phyloP scores from a whole-genome alignment of 352 stramenopile species.

The Blastocystis sp. region DNA sequence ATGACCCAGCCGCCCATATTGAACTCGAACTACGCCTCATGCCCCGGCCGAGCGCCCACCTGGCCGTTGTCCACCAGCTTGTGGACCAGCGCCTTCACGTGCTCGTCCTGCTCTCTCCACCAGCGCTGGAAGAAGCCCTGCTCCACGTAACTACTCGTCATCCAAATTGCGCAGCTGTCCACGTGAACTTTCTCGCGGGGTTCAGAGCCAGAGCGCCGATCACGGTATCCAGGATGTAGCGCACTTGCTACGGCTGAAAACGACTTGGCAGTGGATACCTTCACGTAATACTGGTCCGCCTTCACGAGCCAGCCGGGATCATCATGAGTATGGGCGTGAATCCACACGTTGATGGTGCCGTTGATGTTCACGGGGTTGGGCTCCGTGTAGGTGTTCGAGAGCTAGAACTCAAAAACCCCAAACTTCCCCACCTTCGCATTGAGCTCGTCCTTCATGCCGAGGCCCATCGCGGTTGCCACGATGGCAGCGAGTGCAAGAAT shows the following conservation, averaged over 20 bases:
- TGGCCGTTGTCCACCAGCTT: conserved; percentile 81
- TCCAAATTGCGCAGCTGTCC: not conserved
- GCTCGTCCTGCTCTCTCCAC: conserved; percentile 84
- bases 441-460: conserved; percentile 32
- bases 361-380: conserved; percentile 50
- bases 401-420: not conserved
- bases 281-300: conserved; percentile 91
- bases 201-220: conserved; percentile 82
- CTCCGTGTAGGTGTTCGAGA: conserved; percentile 37
- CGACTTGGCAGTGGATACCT: conserved; percentile 61
- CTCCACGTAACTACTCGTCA: conserved; percentile 80
- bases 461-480: not conserved
- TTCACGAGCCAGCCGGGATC: conserved; percentile 86
- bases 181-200: conserved; percentile 85
- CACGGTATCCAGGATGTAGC: conserved; percentile 90
- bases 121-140: conserved; percentile 90
- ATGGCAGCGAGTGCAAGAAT: conserved; percentile 20
- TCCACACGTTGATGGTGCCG: conserved; percentile 61
- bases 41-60: not conserved
- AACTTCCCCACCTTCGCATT: conserved; percentile 28
- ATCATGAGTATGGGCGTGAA: conserved; percentile 64
- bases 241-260: conserved; percentile 75
- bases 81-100: conserved; percentile 78
- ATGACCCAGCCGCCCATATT: conserved; percentile 95
- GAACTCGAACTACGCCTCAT: conserved; percentile 80